A percentile compares a stretch with the other conserved stretches of the same genome.
Evolutionary conservation across 2,329 filamentous ascomycete species (phyloP).

Genomic region (Sclerotinia spermophila): DNA sequence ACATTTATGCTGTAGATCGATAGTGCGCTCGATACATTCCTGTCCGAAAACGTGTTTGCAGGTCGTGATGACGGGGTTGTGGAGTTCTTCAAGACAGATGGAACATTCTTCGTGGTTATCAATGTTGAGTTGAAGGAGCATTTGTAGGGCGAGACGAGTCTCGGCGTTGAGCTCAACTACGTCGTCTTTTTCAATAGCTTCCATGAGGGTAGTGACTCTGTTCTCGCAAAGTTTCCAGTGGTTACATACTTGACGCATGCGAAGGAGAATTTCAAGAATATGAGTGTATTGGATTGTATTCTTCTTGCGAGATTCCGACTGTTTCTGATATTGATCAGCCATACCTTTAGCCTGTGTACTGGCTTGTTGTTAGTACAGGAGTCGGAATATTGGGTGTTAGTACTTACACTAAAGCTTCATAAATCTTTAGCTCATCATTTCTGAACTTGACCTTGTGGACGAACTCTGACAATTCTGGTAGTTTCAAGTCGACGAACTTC

Average conservation of each 20-base stretch:
- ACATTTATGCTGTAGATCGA: constrained; percentile 73
- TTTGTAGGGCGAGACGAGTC: constrained; percentile 68
- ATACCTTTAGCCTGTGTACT: constrained; percentile 72
- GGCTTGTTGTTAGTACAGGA: constrained; percentile 30
- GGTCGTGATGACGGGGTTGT: constrained; percentile 73
- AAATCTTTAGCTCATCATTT: constrained; percentile 70
- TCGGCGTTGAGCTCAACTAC: constrained; percentile 67
- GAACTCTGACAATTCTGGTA: constrained; percentile 75
- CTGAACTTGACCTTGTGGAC: constrained; percentile 72
- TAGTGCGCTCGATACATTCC: constrained; percentile 69
- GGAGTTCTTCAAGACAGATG: constrained; percentile 72
- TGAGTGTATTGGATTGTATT: constrained; percentile 60
- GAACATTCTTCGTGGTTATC: constrained; percentile 80
- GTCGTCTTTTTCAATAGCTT: constrained; percentile 63
- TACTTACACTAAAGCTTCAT: constrained; percentile 65
- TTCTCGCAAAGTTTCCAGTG: constrained; percentile 81
- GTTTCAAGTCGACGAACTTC: constrained; percentile 76
- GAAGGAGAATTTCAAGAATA: constrained; percentile 75
- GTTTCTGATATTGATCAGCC: constrained; percentile 54
- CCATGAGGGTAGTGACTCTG: constrained; percentile 68
- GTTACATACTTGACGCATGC: constrained; percentile 81
- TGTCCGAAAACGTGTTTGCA: constrained; percentile 80
- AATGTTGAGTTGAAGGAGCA: constrained; percentile 70
- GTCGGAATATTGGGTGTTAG: background rate
- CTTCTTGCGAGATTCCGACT: constrained; percentile 34